Evolutionary conservation across 352 stramenopile species (phyloP), one percentile per base, ranked within the genome.

Genomic region (Phytophthora lateralis): DNA sequence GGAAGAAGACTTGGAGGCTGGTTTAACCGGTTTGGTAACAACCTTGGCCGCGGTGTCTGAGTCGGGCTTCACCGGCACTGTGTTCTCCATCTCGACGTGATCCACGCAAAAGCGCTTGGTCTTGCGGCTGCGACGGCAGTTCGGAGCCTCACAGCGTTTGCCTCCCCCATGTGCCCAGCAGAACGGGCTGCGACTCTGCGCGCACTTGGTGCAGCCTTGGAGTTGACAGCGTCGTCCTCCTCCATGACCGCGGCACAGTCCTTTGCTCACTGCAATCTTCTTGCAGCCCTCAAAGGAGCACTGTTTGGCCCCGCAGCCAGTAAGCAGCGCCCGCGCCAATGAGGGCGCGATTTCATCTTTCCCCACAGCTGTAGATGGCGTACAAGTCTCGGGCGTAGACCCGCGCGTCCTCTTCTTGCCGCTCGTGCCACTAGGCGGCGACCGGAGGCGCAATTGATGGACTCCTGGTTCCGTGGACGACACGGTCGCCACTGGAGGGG

Each of bases 31-130:
- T 0, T 37, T 17, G 3, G 45, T n/a, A 14, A 2, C 24, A 48
- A 57, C 21, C 29, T 67, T 67, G 21, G 21, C 21, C 4, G 30
- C 20, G 8, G 21, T 56, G 6, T 68, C 55, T 3, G 30, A 24
- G 11, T 59, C 54, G 6, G 62, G 29, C 26, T 73, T 62, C 1
- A 74, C 15, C 9, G 71, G 67, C 2, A 79, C 65, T 3, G 74
- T 82, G 11, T 54, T 30, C 54, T 89, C 79, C 79, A 89, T 86
- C 2, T 86, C 79, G 14, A 89, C 80, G 57, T 93, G 84, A 51
- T 88, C 81, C 32, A 91, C 82, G 37, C 84, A 93, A 38, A 88
- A 90, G 14, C 80, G 75, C 48, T 89, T 89, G 26, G 82, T 91
- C 65, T 91, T 91, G 55, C 79, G 80, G 18, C 78, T 90, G 4